phyloP scores from a whole-genome alignment of 129 eudicot genomes.

The Glebionis coronaria region DNA sequence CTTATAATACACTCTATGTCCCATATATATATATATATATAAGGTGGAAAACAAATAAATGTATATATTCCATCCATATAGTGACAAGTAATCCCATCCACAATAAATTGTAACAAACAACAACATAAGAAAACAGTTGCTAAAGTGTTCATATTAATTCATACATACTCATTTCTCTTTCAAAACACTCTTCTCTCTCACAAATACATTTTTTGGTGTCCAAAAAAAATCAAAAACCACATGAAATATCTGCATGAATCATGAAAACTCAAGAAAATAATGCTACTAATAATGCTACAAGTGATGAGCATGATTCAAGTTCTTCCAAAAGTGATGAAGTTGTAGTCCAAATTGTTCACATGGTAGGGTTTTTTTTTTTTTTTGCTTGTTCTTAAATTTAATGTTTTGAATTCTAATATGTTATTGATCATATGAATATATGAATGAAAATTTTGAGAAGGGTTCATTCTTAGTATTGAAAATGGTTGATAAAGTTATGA shows the following conservation, averaged over 20 bases:
- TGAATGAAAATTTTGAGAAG: not conserved
- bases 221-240: conserved; percentile 22
- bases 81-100: not conserved
- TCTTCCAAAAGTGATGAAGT: conserved; percentile 22
- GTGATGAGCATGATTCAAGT: conserved; percentile 23
- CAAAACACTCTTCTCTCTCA: conserved; percentile 8
- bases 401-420: not conserved
- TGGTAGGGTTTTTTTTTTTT: conserved; percentile 23
- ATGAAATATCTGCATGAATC: conserved; percentile 24
- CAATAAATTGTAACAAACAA: not conserved
- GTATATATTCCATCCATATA: not conserved
- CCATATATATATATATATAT: not conserved
- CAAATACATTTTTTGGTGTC: not conserved
- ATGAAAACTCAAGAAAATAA: conserved; percentile 26
- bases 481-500: conserved; percentile 5
- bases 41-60: not conserved
- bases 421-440: not conserved
- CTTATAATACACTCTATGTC: not conserved
- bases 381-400: not conserved
- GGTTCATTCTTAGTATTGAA: not conserved
- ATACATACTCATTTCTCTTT: conserved; percentile 15
- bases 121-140: conserved; percentile 17
- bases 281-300: conserved; percentile 14
- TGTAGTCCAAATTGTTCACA: conserved; percentile 10
- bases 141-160: conserved; percentile 4